A percentile compares a stretch with the other conserved stretches of the same genome.
Conservation (phyloP, 139 green algal species). For the Coelastrella sp. region DNA sequence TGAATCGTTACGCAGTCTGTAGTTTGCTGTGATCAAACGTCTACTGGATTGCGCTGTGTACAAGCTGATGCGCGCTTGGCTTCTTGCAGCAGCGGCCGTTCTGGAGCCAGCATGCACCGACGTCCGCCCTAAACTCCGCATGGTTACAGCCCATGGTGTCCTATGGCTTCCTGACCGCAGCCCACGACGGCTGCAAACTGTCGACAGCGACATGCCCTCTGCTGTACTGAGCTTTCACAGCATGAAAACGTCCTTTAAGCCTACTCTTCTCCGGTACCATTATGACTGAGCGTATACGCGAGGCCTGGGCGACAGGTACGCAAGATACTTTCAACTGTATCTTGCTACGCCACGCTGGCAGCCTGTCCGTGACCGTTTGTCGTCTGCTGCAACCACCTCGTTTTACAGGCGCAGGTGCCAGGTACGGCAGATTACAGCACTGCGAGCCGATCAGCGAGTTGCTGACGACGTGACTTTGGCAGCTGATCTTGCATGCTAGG, state of each 20-base stretch:
- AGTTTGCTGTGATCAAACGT: too few species aligned
- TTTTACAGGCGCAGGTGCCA: too few species aligned
- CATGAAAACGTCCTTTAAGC: too few species aligned
- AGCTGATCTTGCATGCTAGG: too few species aligned
- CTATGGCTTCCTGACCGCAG: not conserved
- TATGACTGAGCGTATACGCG: too few species aligned
- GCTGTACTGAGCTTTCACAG: not conserved
- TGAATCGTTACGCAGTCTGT: not conserved
- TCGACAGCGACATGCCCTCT: not conserved
- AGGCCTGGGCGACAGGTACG: not conserved
- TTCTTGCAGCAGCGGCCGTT: not conserved
- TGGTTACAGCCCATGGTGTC: not conserved
- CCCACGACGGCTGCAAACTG: not conserved
- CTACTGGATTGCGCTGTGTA: too few species aligned
- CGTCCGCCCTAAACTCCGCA: not conserved
- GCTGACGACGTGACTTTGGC: too few species aligned
- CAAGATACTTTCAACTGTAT: not conserved
- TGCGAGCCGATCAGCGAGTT: too few species aligned
- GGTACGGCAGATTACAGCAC: too few species aligned
- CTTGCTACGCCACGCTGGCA: not conserved
- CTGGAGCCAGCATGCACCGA: not conserved
- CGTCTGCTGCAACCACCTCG: too few species aligned
- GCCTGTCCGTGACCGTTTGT: too few species aligned
- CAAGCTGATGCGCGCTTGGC: not conserved
- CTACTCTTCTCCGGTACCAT: too few species aligned